A percentile compares a stretch with the other conserved stretches of the same genome.
These are phyloP conservation scores for Golubevia pallescens DNA, from an alignment of 1,284 basidiomycete species.

Conservation along the genomic window DNA sequence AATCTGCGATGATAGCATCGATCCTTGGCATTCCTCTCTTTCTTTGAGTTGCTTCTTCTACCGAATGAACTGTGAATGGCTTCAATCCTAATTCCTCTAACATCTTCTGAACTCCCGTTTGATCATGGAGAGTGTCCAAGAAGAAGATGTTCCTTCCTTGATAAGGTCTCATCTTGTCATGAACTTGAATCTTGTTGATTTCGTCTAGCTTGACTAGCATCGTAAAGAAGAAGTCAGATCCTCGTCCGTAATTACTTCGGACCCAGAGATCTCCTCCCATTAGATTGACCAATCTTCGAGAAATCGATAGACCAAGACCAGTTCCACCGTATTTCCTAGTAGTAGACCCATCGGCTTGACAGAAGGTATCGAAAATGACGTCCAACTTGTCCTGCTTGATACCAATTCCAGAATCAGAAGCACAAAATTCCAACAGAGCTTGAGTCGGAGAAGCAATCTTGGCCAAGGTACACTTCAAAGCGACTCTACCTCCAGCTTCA, in stretches of 20 bases:
- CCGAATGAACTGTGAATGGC: conserved; percentile 78
- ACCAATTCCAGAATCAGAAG: conserved; percentile 96
- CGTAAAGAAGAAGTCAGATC: conserved; percentile 96
- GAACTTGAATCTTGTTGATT: conserved; percentile 40
- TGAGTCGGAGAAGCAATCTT: conserved; percentile 72
- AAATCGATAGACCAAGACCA: conserved; percentile 79
- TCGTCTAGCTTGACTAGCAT: conserved; percentile 68
- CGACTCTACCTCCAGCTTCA: conserved; percentile 82
- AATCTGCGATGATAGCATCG: conserved; percentile 95
- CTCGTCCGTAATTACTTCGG: conserved; percentile 83
- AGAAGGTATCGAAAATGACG: conserved; percentile 99
- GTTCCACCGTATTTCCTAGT: conserved; percentile 93
- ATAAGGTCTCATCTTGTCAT: conserved; percentile 59
- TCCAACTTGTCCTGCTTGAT: conserved; percentile 99
- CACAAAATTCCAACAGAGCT: conserved; percentile 93
- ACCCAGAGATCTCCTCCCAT: conserved; percentile 99
- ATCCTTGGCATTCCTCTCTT: conserved; percentile 83
- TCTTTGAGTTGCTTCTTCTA: conserved; percentile 75
- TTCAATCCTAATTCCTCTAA: conserved; percentile 83
- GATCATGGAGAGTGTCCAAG: conserved; percentile 83
- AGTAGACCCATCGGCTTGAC: conserved; percentile 84
- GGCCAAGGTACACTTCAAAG: conserved; percentile 81
- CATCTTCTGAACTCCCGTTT: conserved; percentile 77
- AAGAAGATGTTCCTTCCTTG: conserved; percentile 72
- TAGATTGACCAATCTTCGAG: conserved; percentile 85